phyloP scores from a whole-genome alignment of 169 alveolate genomes.

The Eimeria tenella region DNA sequence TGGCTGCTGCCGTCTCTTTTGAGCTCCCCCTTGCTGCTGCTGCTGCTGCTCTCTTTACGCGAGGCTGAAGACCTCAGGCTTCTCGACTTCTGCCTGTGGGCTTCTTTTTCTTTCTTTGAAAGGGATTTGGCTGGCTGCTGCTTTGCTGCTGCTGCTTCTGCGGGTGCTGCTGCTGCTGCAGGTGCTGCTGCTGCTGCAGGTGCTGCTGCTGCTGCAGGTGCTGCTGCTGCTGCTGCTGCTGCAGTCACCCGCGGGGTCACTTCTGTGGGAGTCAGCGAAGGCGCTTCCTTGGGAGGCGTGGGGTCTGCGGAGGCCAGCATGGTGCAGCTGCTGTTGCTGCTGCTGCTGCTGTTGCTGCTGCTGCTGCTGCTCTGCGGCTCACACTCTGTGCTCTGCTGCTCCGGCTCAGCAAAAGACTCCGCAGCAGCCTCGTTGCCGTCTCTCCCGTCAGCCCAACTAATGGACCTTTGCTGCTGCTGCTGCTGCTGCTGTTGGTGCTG shows the following conservation, averaged over 20 bases:
- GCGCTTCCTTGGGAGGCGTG: not conserved
- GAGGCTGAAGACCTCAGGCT: too few relatives aligned
- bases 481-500: not conserved
- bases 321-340: not conserved
- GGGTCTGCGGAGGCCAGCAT: too few relatives aligned
- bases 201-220: conserved; percentile 1
- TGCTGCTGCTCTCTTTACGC: not conserved
- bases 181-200: not conserved
- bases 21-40: not conserved
- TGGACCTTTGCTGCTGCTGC: not conserved
- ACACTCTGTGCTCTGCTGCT: not conserved
- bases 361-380: conserved; percentile 25
- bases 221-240: not conserved
- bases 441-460: conserved; percentile 12
- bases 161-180: too few relatives aligned
- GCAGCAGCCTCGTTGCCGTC: not conserved
- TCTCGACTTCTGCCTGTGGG: too few relatives aligned
- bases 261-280: not conserved
- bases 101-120: too few relatives aligned
- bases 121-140: too few relatives aligned
- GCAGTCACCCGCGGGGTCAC: not conserved
- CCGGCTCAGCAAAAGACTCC: not conserved
- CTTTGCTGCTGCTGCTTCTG: too few relatives aligned
- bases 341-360: conserved; percentile 15
- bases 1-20: not conserved